These are phyloP conservation scores for Penicillium angulare DNA, from an alignment of 495 filamentous ascomycete genomes.

Conservation along the genomic window DNA sequence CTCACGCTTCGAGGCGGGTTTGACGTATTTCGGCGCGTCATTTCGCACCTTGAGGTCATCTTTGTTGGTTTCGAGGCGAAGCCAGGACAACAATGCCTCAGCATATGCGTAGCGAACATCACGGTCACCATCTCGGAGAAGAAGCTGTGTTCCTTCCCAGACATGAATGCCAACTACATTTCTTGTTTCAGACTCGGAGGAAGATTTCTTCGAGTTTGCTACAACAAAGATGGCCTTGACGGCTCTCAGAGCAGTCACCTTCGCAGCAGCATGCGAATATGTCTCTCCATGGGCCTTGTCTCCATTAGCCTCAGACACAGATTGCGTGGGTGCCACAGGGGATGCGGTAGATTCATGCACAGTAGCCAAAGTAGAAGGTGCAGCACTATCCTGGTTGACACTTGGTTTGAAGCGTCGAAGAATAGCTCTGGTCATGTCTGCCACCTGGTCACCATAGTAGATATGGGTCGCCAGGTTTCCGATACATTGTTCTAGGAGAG, in stretches of 20 bases:
- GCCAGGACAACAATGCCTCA: slow-evolving; percentile 78
- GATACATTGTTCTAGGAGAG: slow-evolving; percentile 70
- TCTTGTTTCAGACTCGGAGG: slow-evolving; percentile 62
- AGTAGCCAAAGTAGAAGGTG: slow-evolving; percentile 35
- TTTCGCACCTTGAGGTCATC: slow-evolving; percentile 62
- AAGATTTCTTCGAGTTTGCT: slow-evolving; percentile 65
- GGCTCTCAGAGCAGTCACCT: slow-evolving; percentile 72
- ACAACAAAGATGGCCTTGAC: slow-evolving; percentile 78
- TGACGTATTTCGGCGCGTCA: slow-evolving; percentile 45
- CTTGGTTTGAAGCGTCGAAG: slow-evolving; percentile 71
- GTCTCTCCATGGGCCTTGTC: slow-evolving; percentile 37
- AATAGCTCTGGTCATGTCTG: slow-evolving; percentile 83
- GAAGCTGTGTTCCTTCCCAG: slow-evolving; percentile 91
- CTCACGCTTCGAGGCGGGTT: slow-evolving; percentile 30
- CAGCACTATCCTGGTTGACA: slow-evolving; percentile 36
- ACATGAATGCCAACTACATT: slow-evolving; percentile 71
- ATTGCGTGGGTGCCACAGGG: slow-evolving; percentile 1
- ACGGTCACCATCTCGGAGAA: slow-evolving; percentile 72
- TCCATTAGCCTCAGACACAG: slow-evolving; percentile 19
- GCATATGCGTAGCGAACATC: slow-evolving; percentile 79
- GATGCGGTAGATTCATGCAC: slow-evolving; percentile 34
- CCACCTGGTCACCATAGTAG: slow-evolving; percentile 91
- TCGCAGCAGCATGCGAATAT: slow-evolving; percentile 72
- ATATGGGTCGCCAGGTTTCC: slow-evolving; percentile 86
- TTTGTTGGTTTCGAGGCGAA: slow-evolving; percentile 72